phyloP scores from a whole-genome alignment of 176 grass and related monocot genomes.

The Sorghum bicolor region Sorghum_bicolor_NCBIv3 NC_012870.2:64723001-64723500 shows the following conservation, averaged over 20 bases:
- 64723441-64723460: neutral
- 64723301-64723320: neutral
- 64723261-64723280: conserved; percentile 63
- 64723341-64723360: too few relatives aligned
- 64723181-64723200: conserved; percentile 50
- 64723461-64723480: neutral
- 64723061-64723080: conserved; percentile 61
- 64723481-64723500: neutral
- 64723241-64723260: conserved; percentile 55
- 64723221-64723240: conserved; percentile 73
- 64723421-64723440: too few relatives aligned
- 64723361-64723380: too few relatives aligned
- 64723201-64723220: conserved; percentile 34
- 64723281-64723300: conserved; percentile 52
- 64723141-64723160: conserved; percentile 58
- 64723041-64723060: conserved; percentile 38
- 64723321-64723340: too few relatives aligned
- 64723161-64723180: conserved; percentile 69
- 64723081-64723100: conserved; percentile 58
- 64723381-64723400: too few relatives aligned
- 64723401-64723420: too few relatives aligned
- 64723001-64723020: conserved; percentile 68
- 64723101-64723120: conserved; percentile 55
- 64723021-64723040: neutral
- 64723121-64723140: conserved; percentile 71